These are phyloP conservation scores for Ottelia alismoides DNA, from an alignment of 106 monocot species.

Conservation along the genomic window DNA sequence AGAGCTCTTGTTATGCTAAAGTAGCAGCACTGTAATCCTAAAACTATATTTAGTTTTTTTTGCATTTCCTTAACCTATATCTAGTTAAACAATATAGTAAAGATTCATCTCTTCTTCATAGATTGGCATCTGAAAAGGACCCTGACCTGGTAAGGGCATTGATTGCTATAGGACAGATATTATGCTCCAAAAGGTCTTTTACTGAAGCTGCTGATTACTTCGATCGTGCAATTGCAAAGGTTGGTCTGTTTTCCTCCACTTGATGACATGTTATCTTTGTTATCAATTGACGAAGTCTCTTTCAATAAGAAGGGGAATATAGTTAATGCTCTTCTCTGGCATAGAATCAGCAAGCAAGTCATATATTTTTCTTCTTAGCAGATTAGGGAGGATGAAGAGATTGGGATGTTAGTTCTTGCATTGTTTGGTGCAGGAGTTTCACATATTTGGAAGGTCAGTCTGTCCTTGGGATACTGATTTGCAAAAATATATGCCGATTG, in stretches of 20 bases:
- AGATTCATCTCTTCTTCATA: too few species aligned
- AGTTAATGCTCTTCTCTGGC: too few species aligned
- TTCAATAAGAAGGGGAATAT: too few species aligned
- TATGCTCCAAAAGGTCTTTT: constrained; percentile 43
- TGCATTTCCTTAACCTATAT: too few species aligned
- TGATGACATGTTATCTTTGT: too few species aligned
- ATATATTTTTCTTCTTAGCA: constrained; percentile 6
- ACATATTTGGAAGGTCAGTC: constrained; percentile 40
- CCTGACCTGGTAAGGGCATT: constrained; percentile 54
- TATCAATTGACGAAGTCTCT: too few species aligned
- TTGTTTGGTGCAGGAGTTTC: constrained; percentile 74
- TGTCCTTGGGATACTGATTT: not conserved
- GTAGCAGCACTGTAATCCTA: too few species aligned
- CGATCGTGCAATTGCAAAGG: constrained; percentile 78
- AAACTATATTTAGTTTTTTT: too few species aligned
- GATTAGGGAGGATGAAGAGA: constrained; percentile 45
- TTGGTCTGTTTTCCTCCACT: constrained; percentile 6
- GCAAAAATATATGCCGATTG: not conserved
- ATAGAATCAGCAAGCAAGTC: too few species aligned
- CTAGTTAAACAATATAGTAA: too few species aligned
- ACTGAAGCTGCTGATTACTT: constrained; percentile 66
- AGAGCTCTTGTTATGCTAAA: constrained; percentile 52
- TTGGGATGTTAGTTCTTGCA: constrained; percentile 52
- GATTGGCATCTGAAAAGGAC: constrained; percentile 64
- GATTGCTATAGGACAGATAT: constrained; percentile 70